Evolutionary conservation across 2,329 filamentous ascomycete species (phyloP).

Genomic region (Monosporascus sp.): DNA sequence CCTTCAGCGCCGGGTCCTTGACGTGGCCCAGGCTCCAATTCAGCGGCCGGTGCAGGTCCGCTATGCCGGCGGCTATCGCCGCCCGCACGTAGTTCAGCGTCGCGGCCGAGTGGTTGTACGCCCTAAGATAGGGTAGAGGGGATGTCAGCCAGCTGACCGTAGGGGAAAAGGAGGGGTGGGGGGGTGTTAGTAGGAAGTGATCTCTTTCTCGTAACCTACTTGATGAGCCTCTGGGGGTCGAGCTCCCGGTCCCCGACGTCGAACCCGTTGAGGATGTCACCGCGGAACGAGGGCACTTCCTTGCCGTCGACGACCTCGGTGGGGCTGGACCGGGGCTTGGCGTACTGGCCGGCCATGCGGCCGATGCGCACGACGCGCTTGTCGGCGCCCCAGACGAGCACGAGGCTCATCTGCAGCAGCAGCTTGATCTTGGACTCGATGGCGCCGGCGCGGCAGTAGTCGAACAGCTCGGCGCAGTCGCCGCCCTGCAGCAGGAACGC

Average conservation of each 20-base stretch:
- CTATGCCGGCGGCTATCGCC: constrained; percentile 79
- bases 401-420: constrained; percentile 91
- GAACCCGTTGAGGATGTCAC: constrained; percentile 93
- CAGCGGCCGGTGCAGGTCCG: constrained; percentile 86
- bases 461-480: constrained; percentile 95
- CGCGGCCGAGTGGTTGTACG: constrained; percentile 92
- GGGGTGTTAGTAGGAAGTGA: neutral
- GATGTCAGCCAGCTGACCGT: constrained; percentile 1
- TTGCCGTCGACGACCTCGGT: constrained; percentile 68
- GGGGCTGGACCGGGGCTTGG: constrained; percentile 87
- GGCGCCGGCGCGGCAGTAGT: constrained; percentile 83
- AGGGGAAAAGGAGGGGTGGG: no score
- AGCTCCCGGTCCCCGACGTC: constrained; percentile 68
- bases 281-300: constrained; percentile 83
- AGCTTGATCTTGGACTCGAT: constrained; percentile 98
- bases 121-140: constrained; percentile 44
- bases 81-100: constrained; percentile 91
- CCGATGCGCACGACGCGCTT: constrained; percentile 89
- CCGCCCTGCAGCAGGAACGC: constrained; percentile 94
- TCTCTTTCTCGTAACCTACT: constrained; percentile 32
- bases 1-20: constrained; percentile 73
- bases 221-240: constrained; percentile 78
- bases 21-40: constrained; percentile 96
- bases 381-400: constrained; percentile 81
- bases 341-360: constrained; percentile 95